These are phyloP conservation scores for Ephemerocybe angulata DNA, from an alignment of 768 basidiomycete genomes.

Conservation along the genomic window DNA sequence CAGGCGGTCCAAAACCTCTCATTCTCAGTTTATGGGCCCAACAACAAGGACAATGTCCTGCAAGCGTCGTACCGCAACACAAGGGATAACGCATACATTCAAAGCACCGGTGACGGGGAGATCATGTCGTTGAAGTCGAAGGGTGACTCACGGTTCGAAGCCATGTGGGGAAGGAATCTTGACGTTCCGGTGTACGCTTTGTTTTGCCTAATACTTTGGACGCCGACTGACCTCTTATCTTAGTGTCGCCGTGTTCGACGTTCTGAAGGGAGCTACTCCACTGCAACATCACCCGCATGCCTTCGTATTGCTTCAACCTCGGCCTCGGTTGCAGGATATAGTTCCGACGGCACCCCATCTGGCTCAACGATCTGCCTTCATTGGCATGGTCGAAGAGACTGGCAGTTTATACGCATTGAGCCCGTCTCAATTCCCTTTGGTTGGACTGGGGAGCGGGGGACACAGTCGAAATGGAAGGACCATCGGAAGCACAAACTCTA, in stretches of 20 bases:
- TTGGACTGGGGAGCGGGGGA: conserved; percentile 53
- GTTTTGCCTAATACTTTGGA: neutral
- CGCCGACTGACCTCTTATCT: neutral
- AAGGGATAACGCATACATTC: conserved; percentile 77
- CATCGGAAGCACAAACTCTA: conserved; percentile 7
- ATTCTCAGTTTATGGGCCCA: conserved; percentile 91
- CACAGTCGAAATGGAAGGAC: conserved; percentile 9
- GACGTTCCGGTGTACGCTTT: conserved; percentile 61
- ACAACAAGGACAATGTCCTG: conserved; percentile 73
- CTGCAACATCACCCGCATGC: conserved; percentile 39
- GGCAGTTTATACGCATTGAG: conserved; percentile 85
- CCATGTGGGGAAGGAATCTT: conserved; percentile 61
- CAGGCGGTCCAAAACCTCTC: conserved; percentile 73
- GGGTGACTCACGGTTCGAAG: conserved; percentile 24
- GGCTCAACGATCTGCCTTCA: conserved; percentile 60
- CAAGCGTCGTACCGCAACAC: conserved; percentile 75
- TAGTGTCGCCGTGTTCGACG: conserved; percentile 83
- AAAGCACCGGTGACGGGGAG: conserved; percentile 74
- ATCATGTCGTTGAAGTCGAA: conserved; percentile 66
- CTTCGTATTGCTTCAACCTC: conserved; percentile 86
- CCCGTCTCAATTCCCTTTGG: conserved; percentile 74
- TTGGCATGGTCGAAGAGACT: conserved; percentile 71
- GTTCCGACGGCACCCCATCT: conserved; percentile 51
- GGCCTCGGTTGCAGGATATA: conserved; percentile 68
- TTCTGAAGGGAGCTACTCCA: conserved; percentile 42